Evolutionary conservation across 331 rosid genomes (phyloP), one percentile per base, ranked within the genome.

Genomic region (Rosa hybrid): DNA sequence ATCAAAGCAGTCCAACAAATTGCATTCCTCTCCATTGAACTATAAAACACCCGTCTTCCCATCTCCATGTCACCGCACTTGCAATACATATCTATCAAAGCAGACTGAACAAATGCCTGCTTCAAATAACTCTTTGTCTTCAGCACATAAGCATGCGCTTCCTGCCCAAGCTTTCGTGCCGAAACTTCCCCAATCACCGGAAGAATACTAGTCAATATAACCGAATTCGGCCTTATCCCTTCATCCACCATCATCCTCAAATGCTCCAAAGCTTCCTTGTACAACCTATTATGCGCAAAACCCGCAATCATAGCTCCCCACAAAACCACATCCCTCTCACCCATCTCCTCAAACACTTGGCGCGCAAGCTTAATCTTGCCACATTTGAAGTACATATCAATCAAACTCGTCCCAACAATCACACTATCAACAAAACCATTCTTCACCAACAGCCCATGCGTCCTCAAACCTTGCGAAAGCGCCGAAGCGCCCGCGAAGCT

Each of bases 1-100:
- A 94, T 90, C 81, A 94, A 64, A 73, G 95, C 95, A 3, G 97
- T 94, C 98, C 97, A 94, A 79, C 97, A 91, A 76, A 91, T 88
- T 9, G 87, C 83, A 82, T 91, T 94, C 82, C 98, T 90, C 86
- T 87, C 94, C 80, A 3, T 49, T 4, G 91, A 91, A 59, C 83
- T 80, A 79, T 89, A 94, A 79, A 94, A 94, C 30, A 94, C 91
- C 44, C 44, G 89, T 75, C 97, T 84, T 0, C 94, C 95, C 0
- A 89, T 86, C 53, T 85, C 85, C 67, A 94, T 73, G 80, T 91
- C 94, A 72, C 95, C 94, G 20, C 98, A 94, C 81, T 94, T 94
- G 83, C 92, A 86, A 81, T 94, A 94, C 98, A 94, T 94, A 78
- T 94, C 97, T 84, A 90, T 90, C 89, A 94, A 88, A 16, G 91